Base-by-base conservation (phyloP, 352 stramenopile genomes). In the Blastocystis sp. region DNA sequence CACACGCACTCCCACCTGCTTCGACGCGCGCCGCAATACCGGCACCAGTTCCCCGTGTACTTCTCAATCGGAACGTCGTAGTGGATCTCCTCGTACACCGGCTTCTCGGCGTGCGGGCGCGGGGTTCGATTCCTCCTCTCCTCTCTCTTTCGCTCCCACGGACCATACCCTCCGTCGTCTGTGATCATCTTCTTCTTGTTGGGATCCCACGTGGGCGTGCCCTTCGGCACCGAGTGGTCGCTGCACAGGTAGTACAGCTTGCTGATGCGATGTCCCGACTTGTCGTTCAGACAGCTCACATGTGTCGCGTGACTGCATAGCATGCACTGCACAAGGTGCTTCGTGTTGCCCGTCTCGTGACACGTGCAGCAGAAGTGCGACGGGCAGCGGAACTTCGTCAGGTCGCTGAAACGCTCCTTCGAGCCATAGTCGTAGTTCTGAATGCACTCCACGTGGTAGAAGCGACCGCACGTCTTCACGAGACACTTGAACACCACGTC, bases 271-370 rank as follows among this genome's bases (percentile, higher is more conserved):
- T 67, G 41, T 6, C 79, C 79, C 6, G 31, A 9, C 10, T 74
- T 55, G 3, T 26, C 16, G 35, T 60, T 61, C n/a, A 89, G 37
- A 89, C 79, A 89, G 24, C 63, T 35, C 62, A 80, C 79, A 39
- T 89, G 79, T 12, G 29, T 89, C 19, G 63, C 67, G 21, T 77
- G 62, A 21, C 24, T 55, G 45, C 79, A 89, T 9, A 77, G 24
- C 29, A 89, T 62, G 60, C 79, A 89, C 59, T 78, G 45, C 29
- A 80, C 79, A 2, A 89, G 60, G 41, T 89, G 79, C 67, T 89
- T 89, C 29, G 63, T 89, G 41, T 89, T 89, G 31, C 79, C 79
- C n/a, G 79, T 89, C 41, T 89, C 79, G 31, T 89, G 63, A 45
- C 79, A 89, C 55, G 62, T 66, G 31, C 41, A 80, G 33, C 79